A percentile compares a stretch with the other conserved stretches of the same genome.
phyloP scores from a whole-genome alignment of 768 basidiomycete species.

The Russula dissimulans region DNA sequence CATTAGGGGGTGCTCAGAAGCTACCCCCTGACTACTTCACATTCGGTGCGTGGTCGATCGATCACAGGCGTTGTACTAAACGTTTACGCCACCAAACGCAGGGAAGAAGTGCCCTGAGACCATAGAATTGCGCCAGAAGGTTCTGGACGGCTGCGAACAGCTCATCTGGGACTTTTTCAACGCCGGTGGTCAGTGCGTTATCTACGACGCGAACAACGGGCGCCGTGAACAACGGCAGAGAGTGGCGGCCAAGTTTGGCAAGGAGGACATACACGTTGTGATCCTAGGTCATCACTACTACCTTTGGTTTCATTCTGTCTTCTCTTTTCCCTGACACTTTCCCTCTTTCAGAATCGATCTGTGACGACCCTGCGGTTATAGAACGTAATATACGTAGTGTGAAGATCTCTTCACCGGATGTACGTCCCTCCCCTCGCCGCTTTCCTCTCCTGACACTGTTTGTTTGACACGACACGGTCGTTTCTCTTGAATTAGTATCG shows the following conservation, averaged over 20 bases:
- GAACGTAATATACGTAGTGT: constrained; percentile 91
- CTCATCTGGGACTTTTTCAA: constrained; percentile 84
- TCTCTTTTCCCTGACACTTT: constrained; percentile 1
- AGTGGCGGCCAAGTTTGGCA: constrained; percentile 79
- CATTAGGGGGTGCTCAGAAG: constrained; percentile 77
- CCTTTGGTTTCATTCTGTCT: not conserved
- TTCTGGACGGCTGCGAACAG: constrained; percentile 80
- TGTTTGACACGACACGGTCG: not conserved
- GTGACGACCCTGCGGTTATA: constrained; percentile 88
- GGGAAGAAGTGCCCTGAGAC: constrained; percentile 80
- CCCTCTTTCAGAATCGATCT: constrained; percentile 64
- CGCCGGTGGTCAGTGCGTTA: constrained; percentile 86
- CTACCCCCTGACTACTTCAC: constrained; percentile 92
- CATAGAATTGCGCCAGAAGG: constrained; percentile 58
- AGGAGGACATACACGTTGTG: constrained; percentile 83
- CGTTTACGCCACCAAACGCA: constrained; percentile 10
- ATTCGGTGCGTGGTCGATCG: constrained; percentile 42
- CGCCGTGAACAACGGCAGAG: constrained; percentile 53
- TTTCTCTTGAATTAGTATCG: constrained; percentile 53
- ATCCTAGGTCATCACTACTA: constrained; percentile 58
- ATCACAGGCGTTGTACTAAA: constrained; percentile 1
- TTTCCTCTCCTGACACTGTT: not conserved
- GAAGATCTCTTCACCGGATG: constrained; percentile 97
- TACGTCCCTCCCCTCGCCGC: constrained; percentile 31
- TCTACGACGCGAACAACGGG: constrained; percentile 98